Evolutionary conservation across 352 stramenopile species (phyloP).

Genomic region (Globisporangium mamillatum): DNA sequence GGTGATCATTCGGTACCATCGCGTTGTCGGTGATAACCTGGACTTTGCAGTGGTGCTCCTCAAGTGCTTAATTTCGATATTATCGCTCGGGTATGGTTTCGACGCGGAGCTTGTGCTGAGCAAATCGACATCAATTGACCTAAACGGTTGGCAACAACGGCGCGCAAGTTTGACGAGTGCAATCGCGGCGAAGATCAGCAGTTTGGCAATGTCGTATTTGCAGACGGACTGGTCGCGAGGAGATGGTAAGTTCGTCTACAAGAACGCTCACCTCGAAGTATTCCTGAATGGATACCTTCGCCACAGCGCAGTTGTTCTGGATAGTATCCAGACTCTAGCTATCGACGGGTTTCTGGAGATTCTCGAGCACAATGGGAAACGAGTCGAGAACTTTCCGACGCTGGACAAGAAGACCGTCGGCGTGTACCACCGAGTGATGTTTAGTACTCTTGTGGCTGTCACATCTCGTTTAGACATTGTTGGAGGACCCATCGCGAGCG

Average conservation of each 20-base stretch:
- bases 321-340: conserved; percentile 47
- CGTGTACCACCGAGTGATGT: conserved; percentile 47
- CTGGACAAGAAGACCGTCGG: conserved; percentile 52
- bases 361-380: conserved; percentile 28
- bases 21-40: conserved; percentile 22
- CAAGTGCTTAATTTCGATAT: conserved; percentile 22
- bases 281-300: conserved; percentile 39
- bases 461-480: conserved; percentile 40
- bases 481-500: conserved; percentile 10
- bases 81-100: conserved; percentile 24
- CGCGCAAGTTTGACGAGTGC: conserved; percentile 13
- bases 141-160: conserved; percentile 16
- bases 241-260: conserved; percentile 39
- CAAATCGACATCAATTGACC: conserved; percentile 15
- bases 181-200: conserved; percentile 35
- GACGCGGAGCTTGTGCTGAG: conserved; percentile 20
- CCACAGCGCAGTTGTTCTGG: conserved; percentile 33
- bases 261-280: conserved; percentile 35
- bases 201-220: conserved; percentile 34
- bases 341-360: conserved; percentile 43
- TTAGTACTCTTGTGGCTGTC: conserved; percentile 36
- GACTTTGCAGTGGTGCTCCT: conserved; percentile 25
- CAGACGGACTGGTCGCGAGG: conserved; percentile 45
- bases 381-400: conserved; percentile 28
- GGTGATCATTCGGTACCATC: conserved; percentile 22